Base-by-base conservation (phyloP, 1,284 basidiomycete species). In the Sphaerobolus stellatus region DNA sequence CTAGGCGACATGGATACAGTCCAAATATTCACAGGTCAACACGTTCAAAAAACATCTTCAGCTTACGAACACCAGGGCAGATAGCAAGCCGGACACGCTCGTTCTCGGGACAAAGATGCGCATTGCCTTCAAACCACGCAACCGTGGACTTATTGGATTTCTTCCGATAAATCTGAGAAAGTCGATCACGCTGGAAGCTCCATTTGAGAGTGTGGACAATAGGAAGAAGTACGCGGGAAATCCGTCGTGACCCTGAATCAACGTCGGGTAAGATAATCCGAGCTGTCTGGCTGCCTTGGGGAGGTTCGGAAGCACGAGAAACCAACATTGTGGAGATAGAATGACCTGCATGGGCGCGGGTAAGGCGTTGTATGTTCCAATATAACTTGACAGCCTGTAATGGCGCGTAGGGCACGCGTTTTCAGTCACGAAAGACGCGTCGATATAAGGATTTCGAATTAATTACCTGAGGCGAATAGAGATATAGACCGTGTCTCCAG, bases 61-160 rank as follows among this genome's bases (percentile, higher is more conserved):
- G 77, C 66, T 77, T 79, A 64, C 71, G 75, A 24, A 87, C 75
- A 52, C 78, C 77, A 1, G 85, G 86, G 62, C 86, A 88, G 34
- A 87, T 67, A 16, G 85, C 85, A 28, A 88, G 73, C 53, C 85
- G 69, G 16, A 86, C 74, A 48, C 84, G 76, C 67, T 88, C 85
- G 20, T 74, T 74, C 57, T 87, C 85, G 75, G 71, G 14, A 83
- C 71, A 47, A 84, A 69, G 28, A 64, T 58, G 3, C 8, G 76
- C 79, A 52, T 69, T 73, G 22, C 66, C 67, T 62, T 84, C 83
- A 41, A 84, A 64, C 86, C 84, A 86, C 20, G 68, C 64, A 22
- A 73, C 73, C 51, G 83, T 71, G 14, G 69, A 70, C 13, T 70
- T n/a, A 6, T 22, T 43, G 5, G 34, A 4, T 25, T 36, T 64